Percentiles rank a stretch among this genome's conserved stretches.
These are phyloP conservation scores for Aspergillus carbonarius DNA, from an alignment of 2,329 filamentous ascomycete genomes.

Conservation along the genomic window DNA sequence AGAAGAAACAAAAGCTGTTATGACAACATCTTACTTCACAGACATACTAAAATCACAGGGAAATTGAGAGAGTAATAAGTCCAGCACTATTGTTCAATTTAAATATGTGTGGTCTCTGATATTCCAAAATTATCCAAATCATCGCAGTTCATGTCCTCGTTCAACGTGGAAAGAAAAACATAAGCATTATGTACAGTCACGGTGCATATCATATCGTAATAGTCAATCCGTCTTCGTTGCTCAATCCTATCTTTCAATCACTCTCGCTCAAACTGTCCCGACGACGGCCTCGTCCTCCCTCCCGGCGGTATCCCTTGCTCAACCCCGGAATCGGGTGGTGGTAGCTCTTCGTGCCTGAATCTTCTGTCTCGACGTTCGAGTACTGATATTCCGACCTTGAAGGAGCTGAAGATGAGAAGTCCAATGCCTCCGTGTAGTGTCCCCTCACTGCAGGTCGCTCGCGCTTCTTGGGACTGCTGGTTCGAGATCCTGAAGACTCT, in stretches of 20 bases:
- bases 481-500: slow-evolving; percentile 28
- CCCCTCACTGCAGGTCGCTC: slow-evolving; percentile 37
- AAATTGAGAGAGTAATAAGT: too few species aligned
- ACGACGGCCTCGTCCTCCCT: slow-evolving; percentile 40
- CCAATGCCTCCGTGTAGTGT: slow-evolving; percentile 45
- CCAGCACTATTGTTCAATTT: not conserved
- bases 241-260: slow-evolving; percentile 42
- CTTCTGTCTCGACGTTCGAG: slow-evolving; percentile 42
- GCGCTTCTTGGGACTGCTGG: slow-evolving; percentile 38
- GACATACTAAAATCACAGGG: too few species aligned
- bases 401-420: slow-evolving; percentile 42
- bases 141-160: not conserved
- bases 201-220: not conserved
- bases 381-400: slow-evolving; percentile 43
- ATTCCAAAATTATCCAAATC: not conserved
- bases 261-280: slow-evolving; percentile 58
- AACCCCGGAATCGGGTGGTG: slow-evolving; percentile 58
- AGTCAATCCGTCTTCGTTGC: slow-evolving; percentile 29
- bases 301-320: slow-evolving; percentile 45
- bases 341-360: slow-evolving; percentile 55
- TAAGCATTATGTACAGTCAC: not conserved
- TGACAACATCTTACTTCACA: not conserved
- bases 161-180: slow-evolving; percentile 1
- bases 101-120: too few species aligned
- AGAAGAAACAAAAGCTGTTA: not conserved